A percentile compares a stretch with the other conserved stretches of the same genome.
Conservation (phyloP, 2,329 filamentous ascomycete genomes). For the Colletotrichum liriopes region DNA sequence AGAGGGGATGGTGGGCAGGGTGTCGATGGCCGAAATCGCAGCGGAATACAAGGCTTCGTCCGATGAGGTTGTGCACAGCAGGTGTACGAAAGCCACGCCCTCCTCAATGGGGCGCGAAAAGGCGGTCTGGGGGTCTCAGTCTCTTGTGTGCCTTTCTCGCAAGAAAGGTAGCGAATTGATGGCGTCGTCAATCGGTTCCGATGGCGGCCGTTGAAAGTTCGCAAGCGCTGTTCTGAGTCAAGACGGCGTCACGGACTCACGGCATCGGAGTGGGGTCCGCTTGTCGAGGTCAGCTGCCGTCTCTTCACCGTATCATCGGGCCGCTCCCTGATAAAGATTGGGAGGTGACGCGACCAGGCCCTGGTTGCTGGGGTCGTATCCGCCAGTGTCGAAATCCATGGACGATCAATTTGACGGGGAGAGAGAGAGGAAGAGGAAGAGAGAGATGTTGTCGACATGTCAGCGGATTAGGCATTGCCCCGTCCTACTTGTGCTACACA, state of each 20-base stretch:
- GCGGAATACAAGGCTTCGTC: neutral
- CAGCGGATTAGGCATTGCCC: neutral
- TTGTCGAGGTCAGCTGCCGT: conserved; percentile 23
- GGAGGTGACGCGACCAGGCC: neutral
- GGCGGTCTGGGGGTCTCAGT: conserved; percentile 13
- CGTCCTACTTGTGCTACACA: neutral
- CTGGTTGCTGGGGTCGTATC: neutral
- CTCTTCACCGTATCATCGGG: conserved; percentile 25
- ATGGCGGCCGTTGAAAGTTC: conserved; percentile 21
- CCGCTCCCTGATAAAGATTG: neutral
- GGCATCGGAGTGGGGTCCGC: conserved; percentile 17
- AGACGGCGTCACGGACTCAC: conserved; percentile 25
- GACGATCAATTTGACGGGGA: neutral
- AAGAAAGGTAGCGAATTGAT: neutral
- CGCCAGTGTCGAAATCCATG: neutral
- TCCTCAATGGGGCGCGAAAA: neutral
- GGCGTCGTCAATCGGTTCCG: conserved; percentile 4
- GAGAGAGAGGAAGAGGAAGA: neutral
- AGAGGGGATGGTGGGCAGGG: neutral
- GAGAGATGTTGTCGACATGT: neutral
- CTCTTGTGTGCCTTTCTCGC: neutral
- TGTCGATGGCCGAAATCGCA: neutral
- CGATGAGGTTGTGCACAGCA: neutral
- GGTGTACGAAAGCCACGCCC: neutral
- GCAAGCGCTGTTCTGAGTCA: conserved; percentile 30